Evolutionary conservation across 2,329 filamentous ascomycete genomes (phyloP).

Genomic region (Trichophyton benhamiae): DNA sequence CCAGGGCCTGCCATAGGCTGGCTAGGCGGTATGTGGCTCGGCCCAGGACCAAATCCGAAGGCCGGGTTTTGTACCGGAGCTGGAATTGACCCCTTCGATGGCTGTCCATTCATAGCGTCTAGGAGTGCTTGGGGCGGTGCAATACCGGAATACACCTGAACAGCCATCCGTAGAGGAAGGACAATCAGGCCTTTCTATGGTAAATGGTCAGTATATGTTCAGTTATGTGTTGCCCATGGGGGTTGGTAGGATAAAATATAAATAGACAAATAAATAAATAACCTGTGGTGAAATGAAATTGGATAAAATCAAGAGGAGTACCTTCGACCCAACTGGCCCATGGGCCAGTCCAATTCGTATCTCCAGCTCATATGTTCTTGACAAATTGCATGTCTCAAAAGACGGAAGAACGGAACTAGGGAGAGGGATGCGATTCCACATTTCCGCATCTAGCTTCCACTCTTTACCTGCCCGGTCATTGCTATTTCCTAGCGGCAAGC

Average conservation of each 20-base stretch:
- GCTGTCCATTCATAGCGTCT: slow-evolving; percentile 43
- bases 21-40: slow-evolving; percentile 4
- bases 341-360: slow-evolving; percentile 66
- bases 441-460: slow-evolving; percentile 51
- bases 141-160: slow-evolving; percentile 80
- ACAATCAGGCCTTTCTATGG: slow-evolving; percentile 58
- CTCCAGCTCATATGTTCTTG: slow-evolving; percentile 70
- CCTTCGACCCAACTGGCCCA: slow-evolving; percentile 46
- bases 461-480: slow-evolving; percentile 52
- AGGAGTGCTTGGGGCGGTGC: slow-evolving; percentile 65
- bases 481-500: slow-evolving; percentile 52
- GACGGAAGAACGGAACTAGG: slow-evolving; percentile 79
- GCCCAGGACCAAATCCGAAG: background rate
- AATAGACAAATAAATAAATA: background rate
- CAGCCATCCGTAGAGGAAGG: slow-evolving; percentile 64
- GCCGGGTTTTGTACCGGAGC: background rate
- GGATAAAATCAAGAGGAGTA: slow-evolving; percentile 22
- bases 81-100: slow-evolving; percentile 13
- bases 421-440: slow-evolving; percentile 62
- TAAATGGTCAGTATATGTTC: slow-evolving; percentile 12
- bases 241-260: background rate
- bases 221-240: background rate
- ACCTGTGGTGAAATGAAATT: background rate
- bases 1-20: slow-evolving; percentile 10
- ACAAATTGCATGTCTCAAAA: slow-evolving; percentile 81